Base-by-base conservation (phyloP, 2,329 filamentous ascomycete species). In the Allantophomopsis cytisporea region DNA sequence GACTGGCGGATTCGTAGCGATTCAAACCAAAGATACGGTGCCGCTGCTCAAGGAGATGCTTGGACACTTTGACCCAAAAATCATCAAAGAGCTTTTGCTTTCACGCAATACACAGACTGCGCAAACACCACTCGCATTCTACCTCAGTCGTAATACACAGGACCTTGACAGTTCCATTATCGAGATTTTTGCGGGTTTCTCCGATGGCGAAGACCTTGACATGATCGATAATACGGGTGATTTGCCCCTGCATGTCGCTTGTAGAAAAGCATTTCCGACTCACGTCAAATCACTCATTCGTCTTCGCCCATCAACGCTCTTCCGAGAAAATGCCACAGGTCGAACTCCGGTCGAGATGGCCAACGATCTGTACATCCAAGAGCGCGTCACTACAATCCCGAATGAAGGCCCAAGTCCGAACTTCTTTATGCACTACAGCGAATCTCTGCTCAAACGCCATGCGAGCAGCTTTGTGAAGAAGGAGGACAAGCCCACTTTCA, bases 311-410 rank as follows among this genome's bases (percentile, higher is more conserved):
- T 18, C 39, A 1, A 50, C 83, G 3, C 58, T 87, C 10, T 68
- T 73, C 47, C 71, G 77, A 16, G 85, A 91, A 54, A 88, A 88
- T 47, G 74, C 82, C 0, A 82, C 82, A 0, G 85, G 85, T 2
- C 69, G 73, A 13, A 91, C 83, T 0, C 80, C 84, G 0, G 65
- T 69, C 20, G 83, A 91, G 49, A 59, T 83, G 37, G 74, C 78
- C 0, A 62, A 72, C 38, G 76, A 82, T 39, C 55, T 58, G 1
- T 67, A 68, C 43, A 59, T 71, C 2, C 56, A 60, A 7, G 49
- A 47, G 3, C 41, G 42, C 35, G 45, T 52, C 13, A 39, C 44
- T 7, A 31, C 44, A 6, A 41, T 47, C 5, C 40, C 46, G 2
- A 4, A 51, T 3, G 43, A 61, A 51, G 23, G 49, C 28, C 5